A percentile compares a stretch with the other conserved stretches of the same genome.
Evolutionary conservation across 2,329 filamentous ascomycete genomes (phyloP).

Genomic region (Metarhizium anisopliae): DNA sequence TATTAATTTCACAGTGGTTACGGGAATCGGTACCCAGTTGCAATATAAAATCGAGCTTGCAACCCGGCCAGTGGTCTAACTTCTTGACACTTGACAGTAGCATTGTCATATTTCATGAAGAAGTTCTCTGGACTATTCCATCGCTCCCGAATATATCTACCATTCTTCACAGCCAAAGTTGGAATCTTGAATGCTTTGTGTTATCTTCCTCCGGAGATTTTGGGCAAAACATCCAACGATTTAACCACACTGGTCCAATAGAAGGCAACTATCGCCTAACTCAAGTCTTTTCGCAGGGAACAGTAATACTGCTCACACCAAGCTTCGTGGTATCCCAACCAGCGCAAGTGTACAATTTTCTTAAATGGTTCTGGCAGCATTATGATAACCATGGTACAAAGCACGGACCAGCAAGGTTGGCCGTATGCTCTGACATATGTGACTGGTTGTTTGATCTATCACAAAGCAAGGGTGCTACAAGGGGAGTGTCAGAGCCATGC

Average conservation of each 20-base stretch:
- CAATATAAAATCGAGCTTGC: slow-evolving; percentile 31
- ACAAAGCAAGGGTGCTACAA: slow-evolving; percentile 9
- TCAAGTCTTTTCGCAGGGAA: slow-evolving; percentile 22
- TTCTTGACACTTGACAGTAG: slow-evolving; percentile 26
- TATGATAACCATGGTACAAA: slow-evolving; percentile 8
- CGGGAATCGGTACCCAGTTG: slow-evolving; percentile 27
- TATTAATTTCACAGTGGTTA: slow-evolving; percentile 37
- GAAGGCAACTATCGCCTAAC: slow-evolving; percentile 16
- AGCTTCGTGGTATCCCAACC: slow-evolving; percentile 32
- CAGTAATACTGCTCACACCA: slow-evolving; percentile 29
- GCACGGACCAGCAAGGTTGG: slow-evolving; percentile 15
- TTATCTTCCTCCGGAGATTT: slow-evolving; percentile 14
- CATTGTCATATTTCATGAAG: slow-evolving; percentile 37
- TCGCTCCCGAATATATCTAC: slow-evolving; percentile 28
- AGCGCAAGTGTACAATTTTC: slow-evolving; percentile 20
- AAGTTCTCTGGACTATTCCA: slow-evolving; percentile 26
- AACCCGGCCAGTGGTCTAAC: slow-evolving; percentile 36
- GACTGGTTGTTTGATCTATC: slow-evolving; percentile 21
- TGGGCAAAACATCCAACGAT: background rate
- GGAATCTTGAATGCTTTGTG: slow-evolving; percentile 28
- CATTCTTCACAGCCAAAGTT: slow-evolving; percentile 21
- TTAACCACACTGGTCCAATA: slow-evolving; percentile 1
- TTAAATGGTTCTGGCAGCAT: slow-evolving; percentile 26
- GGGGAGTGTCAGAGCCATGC: background rate
- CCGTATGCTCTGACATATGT: slow-evolving; percentile 19